Base-by-base conservation (phyloP, 176 grass and related monocot species). In the Zea luxurians region DNA sequence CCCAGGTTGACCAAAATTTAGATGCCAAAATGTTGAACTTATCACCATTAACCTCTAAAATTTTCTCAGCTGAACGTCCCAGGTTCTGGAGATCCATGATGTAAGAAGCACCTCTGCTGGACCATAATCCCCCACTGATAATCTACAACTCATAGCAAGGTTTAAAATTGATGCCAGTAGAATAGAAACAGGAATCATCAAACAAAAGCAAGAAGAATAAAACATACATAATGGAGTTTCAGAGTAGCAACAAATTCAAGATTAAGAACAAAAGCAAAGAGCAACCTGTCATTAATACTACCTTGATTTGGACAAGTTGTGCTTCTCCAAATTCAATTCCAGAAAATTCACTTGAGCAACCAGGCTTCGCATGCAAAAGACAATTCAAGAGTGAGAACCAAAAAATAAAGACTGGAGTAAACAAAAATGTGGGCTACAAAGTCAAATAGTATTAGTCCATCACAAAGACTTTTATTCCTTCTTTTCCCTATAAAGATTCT, bases 241-340 rank as follows among this genome's bases (percentile, higher is more conserved):
- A 7, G 38, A 58, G 64, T 16, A 47, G 50, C 38, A 48, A 83
- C 41, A 10, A 58, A 8, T 10, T 7, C 21, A 64, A 81, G 6
- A 65, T 7, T 15, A 64, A 81, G 6, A 65, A 68, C 48, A 68
- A 74, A 74, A 66, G 41, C 49, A 60, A 15, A 40, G 11, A 27
- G 75, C 44, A 71, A 64, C 13, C 10, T 8, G 50, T 13, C 20
- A 11, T 34, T 50, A 74, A 64, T 35, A 61, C 3, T 89, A 95
- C 96, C 96, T 99, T 99, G 13, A 99, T 95, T 83, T 99, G 96
- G 46, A 99, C 90, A 79, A 99, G 90, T 80, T 99, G 96, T 62
- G 88, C 92, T 93, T 99, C 90, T 18, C 76, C 84, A 77, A 95
- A 92, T 88, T 95, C 84, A 66, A 92, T 83, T 83, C 86, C 96